These are phyloP conservation scores for Fusarium odoratissimum DNA, from an alignment of 2,329 filamentous ascomycete species.

Conservation along the genomic window DNA sequence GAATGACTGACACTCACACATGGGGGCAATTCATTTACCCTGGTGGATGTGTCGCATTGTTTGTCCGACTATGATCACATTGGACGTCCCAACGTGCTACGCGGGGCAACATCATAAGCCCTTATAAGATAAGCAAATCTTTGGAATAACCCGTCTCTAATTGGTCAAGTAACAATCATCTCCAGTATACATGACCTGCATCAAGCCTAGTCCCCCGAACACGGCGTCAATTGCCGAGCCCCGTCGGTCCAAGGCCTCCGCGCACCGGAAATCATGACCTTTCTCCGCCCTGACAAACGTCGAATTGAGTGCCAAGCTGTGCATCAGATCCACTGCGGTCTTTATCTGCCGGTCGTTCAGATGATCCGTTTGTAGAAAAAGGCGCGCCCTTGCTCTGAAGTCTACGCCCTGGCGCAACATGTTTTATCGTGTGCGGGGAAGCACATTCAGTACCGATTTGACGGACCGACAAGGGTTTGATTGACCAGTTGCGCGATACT, in stretches of 20 bases:
- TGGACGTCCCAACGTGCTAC: too few relatives aligned
- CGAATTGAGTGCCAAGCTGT: background rate
- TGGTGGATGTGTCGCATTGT: background rate
- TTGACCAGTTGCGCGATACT: background rate
- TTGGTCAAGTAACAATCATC: background rate
- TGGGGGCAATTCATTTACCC: background rate
- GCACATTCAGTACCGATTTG: background rate
- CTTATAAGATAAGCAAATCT: background rate
- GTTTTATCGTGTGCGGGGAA: background rate
- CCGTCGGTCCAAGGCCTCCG: slow-evolving; percentile 1
- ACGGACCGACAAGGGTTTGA: background rate
- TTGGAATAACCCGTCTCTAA: background rate
- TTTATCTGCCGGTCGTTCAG: background rate
- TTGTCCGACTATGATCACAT: background rate
- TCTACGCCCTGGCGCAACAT: background rate
- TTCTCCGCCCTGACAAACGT: background rate
- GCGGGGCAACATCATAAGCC: background rate
- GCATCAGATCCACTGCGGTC: background rate
- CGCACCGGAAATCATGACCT: background rate
- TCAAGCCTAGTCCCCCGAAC: background rate
- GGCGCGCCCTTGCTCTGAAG: background rate
- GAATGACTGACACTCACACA: background rate
- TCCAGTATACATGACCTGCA: background rate
- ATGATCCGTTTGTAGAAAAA: background rate
- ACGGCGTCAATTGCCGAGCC: background rate